phyloP scores from a whole-genome alignment of 257 asterid genomes.

The Primulina eburnea region DNA sequence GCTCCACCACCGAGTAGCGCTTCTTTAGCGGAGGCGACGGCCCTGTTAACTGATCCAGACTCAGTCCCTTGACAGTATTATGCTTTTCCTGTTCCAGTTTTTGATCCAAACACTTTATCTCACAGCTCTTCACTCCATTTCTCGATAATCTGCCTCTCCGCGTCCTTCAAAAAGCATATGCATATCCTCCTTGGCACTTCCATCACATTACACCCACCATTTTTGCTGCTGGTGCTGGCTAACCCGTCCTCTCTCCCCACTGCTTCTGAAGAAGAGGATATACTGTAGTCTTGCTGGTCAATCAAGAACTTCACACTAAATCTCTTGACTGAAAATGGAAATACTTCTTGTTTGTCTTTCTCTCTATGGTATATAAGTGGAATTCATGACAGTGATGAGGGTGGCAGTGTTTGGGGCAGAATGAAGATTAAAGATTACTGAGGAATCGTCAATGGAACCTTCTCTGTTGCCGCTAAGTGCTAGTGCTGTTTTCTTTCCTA shows the following conservation, averaged over 20 bases:
- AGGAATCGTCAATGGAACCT: neutral
- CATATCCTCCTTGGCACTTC: slow-evolving; percentile 49
- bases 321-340: neutral
- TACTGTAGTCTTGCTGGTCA: too few relatives aligned
- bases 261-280: neutral
- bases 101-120: slow-evolving; percentile 24
- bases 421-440: neutral
- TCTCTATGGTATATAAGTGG: neutral
- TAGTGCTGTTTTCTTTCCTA: too few relatives aligned
- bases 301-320: neutral
- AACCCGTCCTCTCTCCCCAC: slow-evolving; percentile 58
- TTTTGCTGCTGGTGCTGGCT: slow-evolving; percentile 32
- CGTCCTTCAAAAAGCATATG: slow-evolving; percentile 28
- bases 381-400: neutral
- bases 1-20: slow-evolving; percentile 40
- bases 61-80: slow-evolving; percentile 47
- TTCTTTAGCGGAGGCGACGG: slow-evolving; percentile 43
- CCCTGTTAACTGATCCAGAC: slow-evolving; percentile 58
- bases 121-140: slow-evolving; percentile 26
- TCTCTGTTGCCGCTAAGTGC: too few relatives aligned
- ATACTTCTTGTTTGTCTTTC: neutral
- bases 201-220: slow-evolving; percentile 35
- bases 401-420: neutral
- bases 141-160: neutral
- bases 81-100: slow-evolving; percentile 65